Percentiles rank a stretch among this genome's conserved stretches.
phyloP scores from a whole-genome alignment of 306 rosid species.

The Glycine latifolia region DNA sequence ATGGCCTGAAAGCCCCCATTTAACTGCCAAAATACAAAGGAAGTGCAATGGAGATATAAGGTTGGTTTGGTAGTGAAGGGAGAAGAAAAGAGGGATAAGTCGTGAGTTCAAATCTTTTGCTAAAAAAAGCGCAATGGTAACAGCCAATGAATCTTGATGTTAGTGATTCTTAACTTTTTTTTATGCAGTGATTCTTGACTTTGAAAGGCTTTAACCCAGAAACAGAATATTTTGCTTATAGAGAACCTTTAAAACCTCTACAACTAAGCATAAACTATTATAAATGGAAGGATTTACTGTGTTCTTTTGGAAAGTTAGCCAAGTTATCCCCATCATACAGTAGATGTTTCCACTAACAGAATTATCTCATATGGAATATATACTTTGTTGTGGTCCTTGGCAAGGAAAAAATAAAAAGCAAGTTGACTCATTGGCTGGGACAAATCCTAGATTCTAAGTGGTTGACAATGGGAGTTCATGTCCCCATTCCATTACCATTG shows the following conservation, averaged over 20 bases:
- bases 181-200: background rate
- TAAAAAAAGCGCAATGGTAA: background rate
- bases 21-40: background rate
- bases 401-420: background rate
- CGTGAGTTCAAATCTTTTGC: too few relatives aligned
- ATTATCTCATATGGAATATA: background rate
- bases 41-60: too few relatives aligned
- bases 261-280: background rate
- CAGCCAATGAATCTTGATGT: background rate
- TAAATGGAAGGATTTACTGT: slow-evolving; percentile 8
- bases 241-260: background rate
- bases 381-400: background rate
- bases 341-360: background rate
- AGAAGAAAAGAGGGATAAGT: too few relatives aligned
- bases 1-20: background rate
- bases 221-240: background rate
- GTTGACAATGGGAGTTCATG: slow-evolving; percentile 23
- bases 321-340: background rate
- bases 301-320: slow-evolving; percentile 2
- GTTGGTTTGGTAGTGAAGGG: too few relatives aligned
- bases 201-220: slow-evolving; percentile 1
- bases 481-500: slow-evolving; percentile 11
- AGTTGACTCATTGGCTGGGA: slow-evolving; percentile 23
- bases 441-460: slow-evolving; percentile 6
- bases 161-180: background rate